Evolutionary conservation across 441 rosid species (phyloP).

Genomic region (Gossypium lobatum): DNA sequence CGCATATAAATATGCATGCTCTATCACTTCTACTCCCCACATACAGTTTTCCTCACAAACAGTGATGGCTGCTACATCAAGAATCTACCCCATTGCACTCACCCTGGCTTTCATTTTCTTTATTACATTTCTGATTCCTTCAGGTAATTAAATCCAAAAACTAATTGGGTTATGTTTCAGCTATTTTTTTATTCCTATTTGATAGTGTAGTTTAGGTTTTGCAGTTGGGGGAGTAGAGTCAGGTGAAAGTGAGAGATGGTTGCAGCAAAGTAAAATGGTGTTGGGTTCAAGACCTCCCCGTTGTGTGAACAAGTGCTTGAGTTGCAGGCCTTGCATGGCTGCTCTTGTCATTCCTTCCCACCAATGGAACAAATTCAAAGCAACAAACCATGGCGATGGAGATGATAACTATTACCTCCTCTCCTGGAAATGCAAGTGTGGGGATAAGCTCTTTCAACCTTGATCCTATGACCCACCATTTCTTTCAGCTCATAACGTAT

Average conservation of each 20-base stretch:
- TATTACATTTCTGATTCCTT: conserved; percentile 15
- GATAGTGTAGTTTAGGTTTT: not conserved
- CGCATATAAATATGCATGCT: not conserved
- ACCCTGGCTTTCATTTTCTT: conserved; percentile 23
- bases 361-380: conserved; percentile 10
- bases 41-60: not conserved
- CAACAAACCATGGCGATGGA: conserved; percentile 15
- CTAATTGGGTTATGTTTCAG: not conserved
- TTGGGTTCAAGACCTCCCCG: conserved; percentile 75
- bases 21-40: no score
- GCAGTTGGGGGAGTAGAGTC: not conserved
- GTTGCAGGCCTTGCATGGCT: conserved; percentile 70
- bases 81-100: conserved; percentile 16
- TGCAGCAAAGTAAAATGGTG: conserved; percentile 28
- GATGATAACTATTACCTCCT: conserved; percentile 56
- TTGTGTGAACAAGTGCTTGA: conserved; percentile 60
- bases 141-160: conserved; percentile 20
- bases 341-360: conserved; percentile 38
- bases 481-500: not conserved
- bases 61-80: conserved; percentile 28
- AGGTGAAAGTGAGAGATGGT: conserved; percentile 1
- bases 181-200: not conserved
- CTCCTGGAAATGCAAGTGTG: conserved; percentile 77
- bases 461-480: not conserved
- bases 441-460: conserved; percentile 51